phyloP scores from a whole-genome alignment of 2,329 filamentous ascomycete genomes.

The Drechslerella coelobrocha region DNA sequence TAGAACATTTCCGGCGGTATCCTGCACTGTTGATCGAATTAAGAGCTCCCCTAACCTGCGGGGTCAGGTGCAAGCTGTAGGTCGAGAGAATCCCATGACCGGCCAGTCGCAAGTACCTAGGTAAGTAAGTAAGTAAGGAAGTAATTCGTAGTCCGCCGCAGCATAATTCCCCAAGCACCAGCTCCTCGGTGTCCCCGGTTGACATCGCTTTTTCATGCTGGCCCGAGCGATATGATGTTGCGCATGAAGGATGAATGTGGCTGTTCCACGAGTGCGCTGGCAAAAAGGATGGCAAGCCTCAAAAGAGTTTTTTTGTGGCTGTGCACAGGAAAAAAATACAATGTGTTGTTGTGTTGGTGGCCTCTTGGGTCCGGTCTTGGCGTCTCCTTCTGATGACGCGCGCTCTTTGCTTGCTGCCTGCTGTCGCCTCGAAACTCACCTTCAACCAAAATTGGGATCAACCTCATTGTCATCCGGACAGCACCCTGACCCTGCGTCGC shows the following conservation, averaged over 20 bases:
- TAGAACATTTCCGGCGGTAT: neutral
- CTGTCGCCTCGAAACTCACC: conserved; percentile 4
- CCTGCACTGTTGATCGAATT: neutral
- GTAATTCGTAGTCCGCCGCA: conserved; percentile 12
- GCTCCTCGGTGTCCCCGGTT: conserved; percentile 37
- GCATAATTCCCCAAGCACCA: conserved; percentile 29
- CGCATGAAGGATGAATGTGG: conserved; percentile 15
- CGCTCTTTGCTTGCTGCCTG: neutral
- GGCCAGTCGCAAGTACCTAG: too few species aligned
- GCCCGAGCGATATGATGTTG: too few species aligned
- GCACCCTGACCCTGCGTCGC: neutral
- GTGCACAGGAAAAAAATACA: conserved; percentile 22
- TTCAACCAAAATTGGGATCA: conserved; percentile 14
- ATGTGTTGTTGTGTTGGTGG: conserved; percentile 30
- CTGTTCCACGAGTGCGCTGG: conserved; percentile 26
- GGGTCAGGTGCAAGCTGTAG: neutral
- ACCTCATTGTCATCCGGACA: conserved; percentile 6
- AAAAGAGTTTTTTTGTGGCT: conserved; percentile 24
- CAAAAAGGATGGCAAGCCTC: conserved; percentile 23
- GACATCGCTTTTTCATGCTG: conserved; percentile 32
- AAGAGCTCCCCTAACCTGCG: neutral
- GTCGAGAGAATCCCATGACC: conserved; percentile 11
- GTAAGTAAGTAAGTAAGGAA: too few species aligned
- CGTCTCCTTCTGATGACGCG: conserved; percentile 9
- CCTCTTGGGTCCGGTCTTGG: conserved; percentile 1